These are phyloP conservation scores for Achaetomiella virescens DNA, from an alignment of 495 filamentous ascomycete species.

Conservation along the genomic window DNA sequence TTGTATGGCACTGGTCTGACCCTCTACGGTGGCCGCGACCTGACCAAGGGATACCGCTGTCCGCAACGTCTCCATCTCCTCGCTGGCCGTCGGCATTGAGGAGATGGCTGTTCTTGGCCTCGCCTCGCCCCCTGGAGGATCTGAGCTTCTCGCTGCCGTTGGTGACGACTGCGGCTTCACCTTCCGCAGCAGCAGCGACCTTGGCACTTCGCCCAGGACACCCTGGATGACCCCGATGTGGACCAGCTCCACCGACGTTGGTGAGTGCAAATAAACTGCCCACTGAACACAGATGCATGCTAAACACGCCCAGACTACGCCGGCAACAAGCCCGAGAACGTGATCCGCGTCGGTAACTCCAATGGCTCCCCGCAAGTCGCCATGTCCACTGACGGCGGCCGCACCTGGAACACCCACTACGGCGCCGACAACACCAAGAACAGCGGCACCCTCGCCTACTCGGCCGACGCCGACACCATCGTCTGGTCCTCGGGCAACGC, in stretches of 20 bases:
- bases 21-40: conserved; percentile 47
- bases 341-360: conserved; percentile 51
- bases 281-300: not conserved
- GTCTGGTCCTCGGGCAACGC: conserved; percentile 40
- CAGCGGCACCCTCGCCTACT: conserved; percentile 47
- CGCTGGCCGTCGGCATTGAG: conserved; percentile 54
- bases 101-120: conserved; percentile 51
- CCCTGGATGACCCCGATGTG: conserved; percentile 48
- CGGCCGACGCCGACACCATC: conserved; percentile 47
- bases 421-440: conserved; percentile 37
- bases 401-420: conserved; percentile 42
- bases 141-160: conserved; percentile 50
- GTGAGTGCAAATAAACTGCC: conserved; percentile 12
- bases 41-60: conserved; percentile 39
- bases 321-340: conserved; percentile 44
- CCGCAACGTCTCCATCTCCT: conserved; percentile 46
- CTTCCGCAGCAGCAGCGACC: conserved; percentile 32
- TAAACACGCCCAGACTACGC: conserved; percentile 43
- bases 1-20: conserved; percentile 54
- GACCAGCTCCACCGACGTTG: conserved; percentile 43
- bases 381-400: conserved; percentile 38
- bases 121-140: conserved; percentile 45
- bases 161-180: conserved; percentile 56
- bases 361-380: conserved; percentile 37
- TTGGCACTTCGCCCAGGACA: conserved; percentile 42